Evolutionary conservation across 495 filamentous ascomycete genomes (phyloP), one percentile per base, ranked within the genome.

Genomic region (Lasiosphaeria hispida): DNA sequence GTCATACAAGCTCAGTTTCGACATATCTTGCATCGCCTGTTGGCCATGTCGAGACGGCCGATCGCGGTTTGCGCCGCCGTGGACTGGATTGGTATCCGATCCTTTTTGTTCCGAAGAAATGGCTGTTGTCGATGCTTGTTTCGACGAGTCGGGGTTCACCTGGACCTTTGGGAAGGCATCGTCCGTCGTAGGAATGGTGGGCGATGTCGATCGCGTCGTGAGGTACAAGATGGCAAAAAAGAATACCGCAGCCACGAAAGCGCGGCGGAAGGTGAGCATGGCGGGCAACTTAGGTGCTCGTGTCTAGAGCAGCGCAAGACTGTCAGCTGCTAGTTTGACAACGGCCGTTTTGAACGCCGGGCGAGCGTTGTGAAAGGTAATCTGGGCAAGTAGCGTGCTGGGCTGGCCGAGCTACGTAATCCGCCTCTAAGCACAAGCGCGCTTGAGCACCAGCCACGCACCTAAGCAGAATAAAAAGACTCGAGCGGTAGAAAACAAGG

Each of bases 151-250:
- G 56, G 63, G 15, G 19, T 17, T 58, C 8, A 59, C 50, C 0
- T 52, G 52, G 5, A 59, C 61, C 61, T 72, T 60, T 4, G 70
- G 68, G 33, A 59, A 65, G 39, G 59, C 62, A 49, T 39, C 59
- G 23, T 68, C 66, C 39, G 58, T 53, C 33, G 63, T 45, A 23
- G 59, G 44, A 11, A 64, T 17, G 7, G 62, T 36, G 42, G 65
- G 63, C 56, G 72, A 62, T 36, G 73, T 69, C 62, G 71, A 83
- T 48, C 83, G 84, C 47, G 83, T 83, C 45, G 92, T 79, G 65
- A 96, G 72, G 72, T 87, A 83, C 64, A 96, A 75, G 65, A 88
- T 76, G 34, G 82, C 81, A 60, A 96, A 65, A 58, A 95, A 62
- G 69, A 84, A 79, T 58, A 80, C 77, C 39, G 90, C 85, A 35